Percentiles rank a stretch among this genome's conserved stretches.
Evolutionary conservation across 1,284 basidiomycete genomes (phyloP).

Genomic region (Porogramme epimiltina): DNA sequence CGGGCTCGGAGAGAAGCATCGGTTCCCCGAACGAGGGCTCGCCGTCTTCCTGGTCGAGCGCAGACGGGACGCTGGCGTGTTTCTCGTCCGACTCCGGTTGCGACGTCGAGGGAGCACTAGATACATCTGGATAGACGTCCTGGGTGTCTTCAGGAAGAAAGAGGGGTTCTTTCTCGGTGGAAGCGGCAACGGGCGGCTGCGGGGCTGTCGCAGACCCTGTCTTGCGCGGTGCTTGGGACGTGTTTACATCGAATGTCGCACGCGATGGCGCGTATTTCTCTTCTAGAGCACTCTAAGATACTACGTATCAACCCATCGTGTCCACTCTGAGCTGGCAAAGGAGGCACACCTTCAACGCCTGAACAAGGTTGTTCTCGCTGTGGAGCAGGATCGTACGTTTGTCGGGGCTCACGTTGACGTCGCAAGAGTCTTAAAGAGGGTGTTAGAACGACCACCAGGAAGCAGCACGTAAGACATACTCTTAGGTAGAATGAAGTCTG

Average conservation of each 20-base stretch:
- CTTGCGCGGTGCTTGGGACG: slow-evolving; percentile 7
- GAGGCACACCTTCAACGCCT: slow-evolving; percentile 70
- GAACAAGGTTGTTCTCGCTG: slow-evolving; percentile 82
- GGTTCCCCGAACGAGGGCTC: slow-evolving; percentile 10
- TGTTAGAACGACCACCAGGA: no score
- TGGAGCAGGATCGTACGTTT: slow-evolving; percentile 95
- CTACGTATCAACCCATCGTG: neutral
- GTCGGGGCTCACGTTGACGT: slow-evolving; percentile 97
- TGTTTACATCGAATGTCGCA: slow-evolving; percentile 67
- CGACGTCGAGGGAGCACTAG: neutral
- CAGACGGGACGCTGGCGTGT: neutral
- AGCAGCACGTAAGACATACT: slow-evolving; percentile 48
- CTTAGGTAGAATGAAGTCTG: slow-evolving; percentile 81
- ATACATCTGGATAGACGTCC: no score
- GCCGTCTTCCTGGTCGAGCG: neutral
- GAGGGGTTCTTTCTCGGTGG: slow-evolving; percentile 6
- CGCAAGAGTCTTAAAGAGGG: slow-evolving; percentile 71
- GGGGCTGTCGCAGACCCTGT: neutral
- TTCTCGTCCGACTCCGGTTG: neutral
- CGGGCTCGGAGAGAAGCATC: slow-evolving; percentile 2
- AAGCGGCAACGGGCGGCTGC: no score
- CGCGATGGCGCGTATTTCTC: slow-evolving; percentile 63
- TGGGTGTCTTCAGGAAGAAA: slow-evolving; percentile 10
- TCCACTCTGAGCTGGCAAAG: no score
- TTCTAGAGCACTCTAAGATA: slow-evolving; percentile 56